Percentiles rank a stretch among this genome's conserved stretches.
phyloP scores from a whole-genome alignment of 2,329 filamentous ascomycete species.

The Penicillium digitatum region DNA sequence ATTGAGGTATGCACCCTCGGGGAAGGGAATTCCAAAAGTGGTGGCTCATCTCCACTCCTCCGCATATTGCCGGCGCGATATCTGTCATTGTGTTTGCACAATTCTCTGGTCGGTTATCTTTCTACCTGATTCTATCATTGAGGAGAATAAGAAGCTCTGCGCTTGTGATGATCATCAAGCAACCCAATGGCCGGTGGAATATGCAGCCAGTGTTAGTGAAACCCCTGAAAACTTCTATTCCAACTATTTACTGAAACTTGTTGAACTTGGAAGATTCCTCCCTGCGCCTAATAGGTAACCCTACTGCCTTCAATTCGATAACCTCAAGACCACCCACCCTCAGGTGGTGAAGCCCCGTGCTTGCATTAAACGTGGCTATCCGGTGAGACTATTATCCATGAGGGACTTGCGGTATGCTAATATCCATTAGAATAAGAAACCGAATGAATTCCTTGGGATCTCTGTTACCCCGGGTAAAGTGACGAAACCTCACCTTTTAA shows the following conservation, averaged over 20 bases:
- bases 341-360: background rate
- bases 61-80: conserved; percentile 26
- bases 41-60: conserved; percentile 24
- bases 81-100: conserved; percentile 22
- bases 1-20: conserved; percentile 45
- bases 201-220: background rate
- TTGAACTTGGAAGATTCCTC: background rate
- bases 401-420: background rate
- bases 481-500: background rate
- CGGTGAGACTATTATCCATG: background rate
- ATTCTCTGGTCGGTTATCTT: conserved; percentile 19
- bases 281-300: background rate
- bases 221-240: background rate
- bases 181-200: background rate
- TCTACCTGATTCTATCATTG: background rate
- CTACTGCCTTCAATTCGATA: background rate
- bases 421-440: background rate
- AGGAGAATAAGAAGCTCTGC: background rate
- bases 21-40: conserved; percentile 30
- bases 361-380: background rate
- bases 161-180: background rate
- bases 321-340: background rate
- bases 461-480: background rate
- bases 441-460: background rate
- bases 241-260: background rate